Base-by-base conservation (phyloP, 345 rosid species). In the Brassica carinata region DNA sequence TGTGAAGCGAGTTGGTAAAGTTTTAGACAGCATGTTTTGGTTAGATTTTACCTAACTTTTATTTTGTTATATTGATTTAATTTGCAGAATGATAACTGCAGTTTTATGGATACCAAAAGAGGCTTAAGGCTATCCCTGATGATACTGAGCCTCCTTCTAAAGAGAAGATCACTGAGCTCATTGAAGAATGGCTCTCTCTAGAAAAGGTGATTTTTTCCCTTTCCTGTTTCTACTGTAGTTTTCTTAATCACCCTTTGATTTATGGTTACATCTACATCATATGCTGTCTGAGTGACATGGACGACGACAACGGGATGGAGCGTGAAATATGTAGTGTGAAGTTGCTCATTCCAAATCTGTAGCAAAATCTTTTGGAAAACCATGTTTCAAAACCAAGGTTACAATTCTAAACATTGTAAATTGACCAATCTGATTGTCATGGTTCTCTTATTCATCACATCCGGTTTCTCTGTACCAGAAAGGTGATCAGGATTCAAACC, bases 81-180 rank as follows among this genome's bases (percentile, higher is more conserved):
- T 31, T 40, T 40, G 45, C 13, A 58, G 29, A 58, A 19, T 58
- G 63, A 7, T 8, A 18, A 8, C 11, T 15, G 82, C 94, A 23
- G 71, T 92, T 5, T 86, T 93, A 76, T 93, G 96, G 97, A 82
- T 93, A 15, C 97, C 96, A 27, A 93, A 86, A 86, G 94, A 92
- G 63, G 92, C 86, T 23, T 67, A 48, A 48, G 17, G 55, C 55
- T 2, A 45, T 45, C 5, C n/a, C 48, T 40, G 48, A 40, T 9
- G 48, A 43, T 43, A 5, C 5, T 48, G 55, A 48, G 15, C 55
- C 55, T 4, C 55, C 55, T 48, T 48, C 15, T 13, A 48, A 48
- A 2, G 55, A 48, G 55, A 48, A 48, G 55, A 48, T 48, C 55
- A 48, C 1, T 4, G 17, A 48, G 55, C 55, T 48, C 7, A 48